These are phyloP conservation scores for Salvia rosmarinus DNA, from an alignment of 257 asterid genomes.

Conservation along the genomic window DNA sequence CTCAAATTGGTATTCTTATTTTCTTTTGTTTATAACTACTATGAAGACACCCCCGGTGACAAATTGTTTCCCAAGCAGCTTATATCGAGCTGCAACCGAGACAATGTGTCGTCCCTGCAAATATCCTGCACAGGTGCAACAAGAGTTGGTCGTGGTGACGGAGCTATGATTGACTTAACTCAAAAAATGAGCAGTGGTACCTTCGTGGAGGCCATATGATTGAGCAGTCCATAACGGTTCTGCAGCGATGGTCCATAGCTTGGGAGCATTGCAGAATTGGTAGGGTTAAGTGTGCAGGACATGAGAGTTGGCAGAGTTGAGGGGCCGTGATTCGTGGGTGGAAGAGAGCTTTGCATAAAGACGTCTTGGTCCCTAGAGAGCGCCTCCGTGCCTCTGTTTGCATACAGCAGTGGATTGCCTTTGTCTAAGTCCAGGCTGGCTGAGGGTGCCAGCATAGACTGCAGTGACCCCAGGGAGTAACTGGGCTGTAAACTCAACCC, in stretches of 20 bases:
- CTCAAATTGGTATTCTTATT: constrained; percentile 3
- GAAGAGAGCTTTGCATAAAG: constrained; percentile 49
- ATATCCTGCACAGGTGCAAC: constrained; percentile 55
- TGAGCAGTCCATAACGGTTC: constrained; percentile 60
- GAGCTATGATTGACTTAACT: not conserved
- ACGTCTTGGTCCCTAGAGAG: constrained; percentile 49
- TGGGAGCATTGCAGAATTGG: constrained; percentile 45
- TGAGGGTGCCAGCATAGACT: constrained; percentile 57
- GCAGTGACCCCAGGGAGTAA: constrained; percentile 61
- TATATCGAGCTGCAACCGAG: constrained; percentile 69
- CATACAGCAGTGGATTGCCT: constrained; percentile 45
- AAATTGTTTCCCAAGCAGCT: constrained; percentile 80
- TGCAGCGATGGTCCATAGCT: constrained; percentile 51
- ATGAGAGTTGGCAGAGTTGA: constrained; percentile 49
- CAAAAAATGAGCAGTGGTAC: constrained; percentile 32
- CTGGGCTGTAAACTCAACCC: constrained; percentile 77
- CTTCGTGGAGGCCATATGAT: constrained; percentile 70
- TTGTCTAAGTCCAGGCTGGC: constrained; percentile 56
- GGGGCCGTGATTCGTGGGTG: constrained; percentile 44
- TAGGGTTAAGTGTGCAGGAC: constrained; percentile 43
- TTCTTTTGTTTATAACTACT: constrained; percentile 36
- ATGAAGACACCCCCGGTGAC: constrained; percentile 79
- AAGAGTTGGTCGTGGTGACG: not conserved
- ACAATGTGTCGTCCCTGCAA: constrained; percentile 67
- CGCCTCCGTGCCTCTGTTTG: constrained; percentile 51